Percentiles rank a stretch among this genome's conserved stretches.
Evolutionary conservation across 2,329 filamentous ascomycete species (phyloP).

Genomic region (Ciborinia camelliae): DNA sequence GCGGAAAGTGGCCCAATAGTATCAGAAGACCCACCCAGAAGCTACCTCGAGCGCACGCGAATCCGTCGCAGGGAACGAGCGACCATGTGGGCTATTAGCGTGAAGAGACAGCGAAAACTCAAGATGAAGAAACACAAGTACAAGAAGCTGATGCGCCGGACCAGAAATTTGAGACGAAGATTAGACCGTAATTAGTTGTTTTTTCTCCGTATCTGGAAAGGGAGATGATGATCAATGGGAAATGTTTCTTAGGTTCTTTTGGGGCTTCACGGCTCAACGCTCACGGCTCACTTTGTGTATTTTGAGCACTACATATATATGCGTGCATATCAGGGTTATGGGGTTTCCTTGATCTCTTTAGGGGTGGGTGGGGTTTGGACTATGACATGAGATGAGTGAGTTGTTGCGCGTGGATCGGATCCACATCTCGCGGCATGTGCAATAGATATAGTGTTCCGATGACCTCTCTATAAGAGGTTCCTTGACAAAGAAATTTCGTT

Average conservation of each 20-base stretch:
- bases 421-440: not conserved
- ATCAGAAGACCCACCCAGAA: constrained; percentile 43
- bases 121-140: constrained; percentile 99
- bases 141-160: constrained; percentile 96
- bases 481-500: not conserved
- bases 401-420: not conserved
- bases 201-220: not conserved
- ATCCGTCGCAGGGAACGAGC: constrained; percentile 49
- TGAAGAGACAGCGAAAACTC: constrained; percentile 85
- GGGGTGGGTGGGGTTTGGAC: not conserved
- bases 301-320: not conserved
- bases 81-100: constrained; percentile 78
- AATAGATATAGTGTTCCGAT: not conserved
- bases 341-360: constrained; percentile 12
- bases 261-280: not conserved
- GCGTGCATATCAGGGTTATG: constrained; percentile 10
- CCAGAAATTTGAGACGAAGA: constrained; percentile 81
- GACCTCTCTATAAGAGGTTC: not conserved
- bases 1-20: constrained; percentile 59
- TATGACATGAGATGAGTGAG: not conserved
- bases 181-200: constrained; percentile 37
- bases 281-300: not conserved
- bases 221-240: not conserved
- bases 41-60: constrained; percentile 69
- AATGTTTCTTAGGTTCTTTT: not conserved